Percentiles rank a stretch among this genome's conserved stretches.
phyloP scores from a whole-genome alignment of 176 grass and related monocot species.

The Pontederia crassipes region DNA sequence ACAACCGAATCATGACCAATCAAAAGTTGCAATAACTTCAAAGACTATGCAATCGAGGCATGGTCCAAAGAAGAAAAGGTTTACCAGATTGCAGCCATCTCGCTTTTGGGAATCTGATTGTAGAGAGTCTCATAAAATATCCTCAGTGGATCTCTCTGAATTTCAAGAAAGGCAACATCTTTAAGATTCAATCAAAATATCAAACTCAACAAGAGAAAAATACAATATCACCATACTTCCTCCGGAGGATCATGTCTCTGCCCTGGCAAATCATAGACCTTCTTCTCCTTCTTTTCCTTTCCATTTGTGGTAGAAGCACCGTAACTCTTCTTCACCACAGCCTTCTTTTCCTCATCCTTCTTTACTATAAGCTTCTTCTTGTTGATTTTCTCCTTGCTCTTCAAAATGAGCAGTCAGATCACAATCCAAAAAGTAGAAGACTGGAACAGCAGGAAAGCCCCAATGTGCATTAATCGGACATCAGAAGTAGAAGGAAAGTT shows the following conservation, averaged over 20 bases:
- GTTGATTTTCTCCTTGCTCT: slow-evolving; percentile 24
- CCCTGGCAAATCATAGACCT: slow-evolving; percentile 78
- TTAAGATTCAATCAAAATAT: background rate
- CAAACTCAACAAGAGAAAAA: slow-evolving; percentile 15
- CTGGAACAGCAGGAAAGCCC: slow-evolving; percentile 6
- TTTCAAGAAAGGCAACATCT: slow-evolving; percentile 1
- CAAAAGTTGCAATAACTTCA: background rate
- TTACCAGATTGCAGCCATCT: slow-evolving; percentile 85
- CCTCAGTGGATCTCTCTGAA: slow-evolving; percentile 82
- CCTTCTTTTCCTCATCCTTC: slow-evolving; percentile 24
- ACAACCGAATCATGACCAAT: too few relatives aligned
- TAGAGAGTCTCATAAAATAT: slow-evolving; percentile 96
- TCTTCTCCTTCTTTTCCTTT: slow-evolving; percentile 50
- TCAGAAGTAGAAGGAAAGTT: slow-evolving; percentile 6
- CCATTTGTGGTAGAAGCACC: slow-evolving; percentile 15
- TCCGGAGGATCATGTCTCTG: slow-evolving; percentile 84
- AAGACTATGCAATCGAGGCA: background rate
- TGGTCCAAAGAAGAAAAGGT: slow-evolving; percentile 11
- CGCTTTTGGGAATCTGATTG: slow-evolving; percentile 64
- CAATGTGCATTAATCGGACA: background rate
- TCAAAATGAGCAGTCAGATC: background rate
- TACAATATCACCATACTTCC: slow-evolving; percentile 47
- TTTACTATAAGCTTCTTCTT: slow-evolving; percentile 38
- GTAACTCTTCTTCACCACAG: slow-evolving; percentile 16
- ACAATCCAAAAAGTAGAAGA: background rate